These are phyloP conservation scores for Nigrograna mackinnonii DNA, from an alignment of 2,329 filamentous ascomycete genomes.

Conservation along the genomic window DNA sequence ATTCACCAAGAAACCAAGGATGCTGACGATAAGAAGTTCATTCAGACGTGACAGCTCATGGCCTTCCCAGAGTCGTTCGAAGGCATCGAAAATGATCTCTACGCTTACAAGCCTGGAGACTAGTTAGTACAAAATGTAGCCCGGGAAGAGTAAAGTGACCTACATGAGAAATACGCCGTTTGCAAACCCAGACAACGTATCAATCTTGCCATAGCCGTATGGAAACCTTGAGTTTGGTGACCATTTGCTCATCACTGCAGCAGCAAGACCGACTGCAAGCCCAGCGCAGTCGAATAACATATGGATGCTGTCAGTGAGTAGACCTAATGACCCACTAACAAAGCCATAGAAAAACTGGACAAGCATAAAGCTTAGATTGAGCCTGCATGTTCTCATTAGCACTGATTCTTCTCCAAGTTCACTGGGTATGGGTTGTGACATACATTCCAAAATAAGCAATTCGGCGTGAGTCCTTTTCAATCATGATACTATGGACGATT, in stretches of 20 bases:
- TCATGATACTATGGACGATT: constrained; percentile 80
- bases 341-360: constrained; percentile 95
- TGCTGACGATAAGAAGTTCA: constrained; percentile 87
- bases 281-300: constrained; percentile 99
- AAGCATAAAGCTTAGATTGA: constrained; percentile 94
- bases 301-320: constrained; percentile 97
- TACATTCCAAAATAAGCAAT: constrained; percentile 98
- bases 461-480: constrained; percentile 87
- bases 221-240: constrained; percentile 86
- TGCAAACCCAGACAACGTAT: constrained; percentile 93
- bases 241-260: constrained; percentile 96
- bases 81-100: constrained; percentile 93
- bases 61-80: constrained; percentile 83
- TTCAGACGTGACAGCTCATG: constrained; percentile 80
- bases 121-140: constrained; percentile 11
- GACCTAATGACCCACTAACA: constrained; percentile 85
- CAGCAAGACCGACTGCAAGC: constrained; percentile 84
- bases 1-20: constrained; percentile 85
- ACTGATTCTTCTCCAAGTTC: too few species aligned
- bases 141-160: constrained; percentile 29
- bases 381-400: constrained; percentile 50
- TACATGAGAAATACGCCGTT: constrained; percentile 94
- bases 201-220: constrained; percentile 95
- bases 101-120: constrained; percentile 79
- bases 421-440: constrained; percentile 38